A percentile compares a stretch with the other conserved stretches of the same genome.
phyloP scores from a whole-genome alignment of 2,329 filamentous ascomycete genomes.

The Cephalotrichum gorgonifer region DNA sequence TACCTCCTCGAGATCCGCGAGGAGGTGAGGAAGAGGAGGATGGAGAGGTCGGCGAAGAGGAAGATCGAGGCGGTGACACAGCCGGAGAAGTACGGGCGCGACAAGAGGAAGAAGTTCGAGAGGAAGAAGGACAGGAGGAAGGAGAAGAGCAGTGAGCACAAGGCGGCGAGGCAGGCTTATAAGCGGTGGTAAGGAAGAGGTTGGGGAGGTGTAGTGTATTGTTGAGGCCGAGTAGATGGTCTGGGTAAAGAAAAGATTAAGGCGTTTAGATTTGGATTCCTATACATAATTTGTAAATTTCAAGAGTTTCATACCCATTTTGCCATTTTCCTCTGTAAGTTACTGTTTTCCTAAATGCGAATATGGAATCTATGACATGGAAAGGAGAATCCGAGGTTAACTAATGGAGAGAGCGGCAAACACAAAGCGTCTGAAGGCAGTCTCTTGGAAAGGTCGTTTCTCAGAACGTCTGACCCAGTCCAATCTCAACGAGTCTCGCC shows the following conservation, averaged over 20 bases:
- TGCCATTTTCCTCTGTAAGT: too few species aligned
- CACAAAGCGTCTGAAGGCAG: too few species aligned
- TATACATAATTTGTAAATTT: background rate
- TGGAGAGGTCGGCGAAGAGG: conserved; percentile 70
- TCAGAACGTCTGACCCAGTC: too few species aligned
- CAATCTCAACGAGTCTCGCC: too few species aligned
- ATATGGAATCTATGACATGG: too few species aligned
- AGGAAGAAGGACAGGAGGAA: conserved; percentile 76
- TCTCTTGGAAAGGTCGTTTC: too few species aligned
- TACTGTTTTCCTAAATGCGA: too few species aligned
- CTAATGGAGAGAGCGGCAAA: too few species aligned
- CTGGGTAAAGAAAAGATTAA: background rate
- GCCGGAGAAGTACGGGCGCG: conserved; percentile 66
- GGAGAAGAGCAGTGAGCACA: conserved; percentile 64
- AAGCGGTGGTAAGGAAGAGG: conserved; percentile 29
- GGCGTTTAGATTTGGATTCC: conserved; percentile 1
- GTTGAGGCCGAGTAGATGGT: background rate
- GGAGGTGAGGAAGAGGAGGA: conserved; percentile 59
- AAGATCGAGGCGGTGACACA: conserved; percentile 77
- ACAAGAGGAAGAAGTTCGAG: conserved; percentile 76
- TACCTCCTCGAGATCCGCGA: conserved; percentile 64
- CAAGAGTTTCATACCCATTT: too few species aligned
- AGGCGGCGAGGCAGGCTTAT: conserved; percentile 61
- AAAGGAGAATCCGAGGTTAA: too few species aligned
- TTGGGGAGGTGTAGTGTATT: background rate